Evolutionary conservation across 2,329 filamentous ascomycete genomes (phyloP), one percentile per base, ranked within the genome.

Genomic region (Aspergillus caelatus): DNA sequence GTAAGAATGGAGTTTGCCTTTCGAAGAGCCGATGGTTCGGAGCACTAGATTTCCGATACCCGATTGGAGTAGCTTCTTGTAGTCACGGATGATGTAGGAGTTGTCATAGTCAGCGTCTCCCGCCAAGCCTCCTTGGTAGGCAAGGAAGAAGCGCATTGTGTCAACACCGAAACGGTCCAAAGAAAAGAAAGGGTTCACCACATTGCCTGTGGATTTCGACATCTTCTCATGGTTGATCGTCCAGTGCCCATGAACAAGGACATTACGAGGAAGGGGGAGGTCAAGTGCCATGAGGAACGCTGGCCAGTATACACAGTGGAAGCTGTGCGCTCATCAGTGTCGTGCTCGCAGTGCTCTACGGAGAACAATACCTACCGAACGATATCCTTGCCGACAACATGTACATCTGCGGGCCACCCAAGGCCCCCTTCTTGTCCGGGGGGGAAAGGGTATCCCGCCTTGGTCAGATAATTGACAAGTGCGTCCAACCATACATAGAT

Each of bases 401-500:
- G 95, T 21, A 95, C 85, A 76, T 99, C 89, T 10, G 93, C 92
- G 5, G 95, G 95, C 94, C 95, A 99, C 28, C 91, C 88, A 57
- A 85, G 85, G 23, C 80, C 81, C 16, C 82, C 77, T 64, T 91
- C 87, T 4, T 84, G 80, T 1, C 88, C 88, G 0, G 91, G 89
- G 0, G 88, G 93, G 39, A 79, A 79, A 0, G 93, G 93, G 74
- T 96, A 98, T 16, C 94, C 93, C 1, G 93, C 87, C 66, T 90
- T 92, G 19, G 94, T 97, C 58, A 95, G 80, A 76, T 99, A 99
- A 78, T 97, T 99, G 72, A 98, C 85, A 34, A 99, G 86, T 1
- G 95, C 95, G 79, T 99, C 96, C 0, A 99, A 86, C 95, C 95
- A 99, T 36, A 99, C 96, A 73, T 99, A 99, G 62, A 99, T 94